Evolutionary conservation across 164 flowering plant species (phyloP).

Genomic region (Liriodendron chinense): DNA sequence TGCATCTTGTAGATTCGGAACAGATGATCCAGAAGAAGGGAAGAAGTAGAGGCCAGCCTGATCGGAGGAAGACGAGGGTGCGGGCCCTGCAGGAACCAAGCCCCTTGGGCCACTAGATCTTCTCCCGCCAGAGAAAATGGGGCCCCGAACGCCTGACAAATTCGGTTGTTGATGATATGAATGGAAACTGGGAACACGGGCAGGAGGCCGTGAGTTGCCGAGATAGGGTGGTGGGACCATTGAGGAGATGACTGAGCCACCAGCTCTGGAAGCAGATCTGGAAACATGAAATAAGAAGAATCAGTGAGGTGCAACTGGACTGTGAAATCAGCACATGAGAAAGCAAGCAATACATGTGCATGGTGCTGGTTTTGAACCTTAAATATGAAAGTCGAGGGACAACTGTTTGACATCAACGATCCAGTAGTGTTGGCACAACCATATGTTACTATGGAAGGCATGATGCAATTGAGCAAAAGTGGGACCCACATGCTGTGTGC

Average conservation of each 20-base stretch:
- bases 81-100: slow-evolving; percentile 36
- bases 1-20: slow-evolving; percentile 55
- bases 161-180: slow-evolving; percentile 58
- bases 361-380: no score
- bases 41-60: slow-evolving; percentile 53
- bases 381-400: no score
- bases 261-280: slow-evolving; percentile 48
- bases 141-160: slow-evolving; percentile 40
- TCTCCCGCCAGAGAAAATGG: slow-evolving; percentile 35
- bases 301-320: not conserved
- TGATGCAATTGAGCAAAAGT: no score
- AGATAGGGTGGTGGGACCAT: slow-evolving; percentile 60
- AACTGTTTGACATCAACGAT: no score
- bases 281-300: not conserved
- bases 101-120: slow-evolving; percentile 54
- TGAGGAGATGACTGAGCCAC: slow-evolving; percentile 54
- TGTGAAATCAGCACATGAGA: no score
- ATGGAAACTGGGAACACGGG: slow-evolving; percentile 64
- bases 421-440: no score
- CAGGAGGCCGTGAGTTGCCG: slow-evolving; percentile 69
- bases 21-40: slow-evolving; percentile 52
- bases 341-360: no score
- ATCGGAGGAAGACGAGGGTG: slow-evolving; percentile 62
- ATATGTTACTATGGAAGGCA: no score
- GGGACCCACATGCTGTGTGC: no score